Percentiles rank a stretch among this genome's conserved stretches.
phyloP scores from a whole-genome alignment of 495 filamentous ascomycete species.

The Glonium stellatum region DNA sequence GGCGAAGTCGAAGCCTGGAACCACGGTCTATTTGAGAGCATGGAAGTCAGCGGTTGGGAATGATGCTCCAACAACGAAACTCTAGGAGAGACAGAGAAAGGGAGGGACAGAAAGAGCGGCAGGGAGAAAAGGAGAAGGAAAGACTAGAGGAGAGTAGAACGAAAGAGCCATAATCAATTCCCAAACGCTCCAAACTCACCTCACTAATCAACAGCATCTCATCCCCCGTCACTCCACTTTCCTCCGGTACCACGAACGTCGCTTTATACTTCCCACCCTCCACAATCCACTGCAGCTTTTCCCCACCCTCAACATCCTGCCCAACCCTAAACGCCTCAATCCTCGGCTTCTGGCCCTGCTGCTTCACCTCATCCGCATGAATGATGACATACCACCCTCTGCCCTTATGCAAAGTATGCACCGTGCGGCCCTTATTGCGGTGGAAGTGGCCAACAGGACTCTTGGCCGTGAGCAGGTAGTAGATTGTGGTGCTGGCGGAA shows the following conservation, averaged over 20 bases:
- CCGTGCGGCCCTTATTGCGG: conserved; percentile 50
- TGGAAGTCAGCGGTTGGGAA: too few species aligned
- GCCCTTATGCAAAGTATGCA: conserved; percentile 56
- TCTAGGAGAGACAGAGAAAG: too few species aligned
- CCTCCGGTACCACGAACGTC: conserved; percentile 49
- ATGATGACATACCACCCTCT: conserved; percentile 57
- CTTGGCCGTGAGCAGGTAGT: conserved; percentile 54
- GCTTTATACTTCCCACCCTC: conserved; percentile 60
- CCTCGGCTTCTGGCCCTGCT: conserved; percentile 33
- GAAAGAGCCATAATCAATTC: background rate
- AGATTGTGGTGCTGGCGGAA: conserved; percentile 51
- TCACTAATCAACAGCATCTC: conserved; percentile 56
- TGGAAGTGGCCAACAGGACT: conserved; percentile 54
- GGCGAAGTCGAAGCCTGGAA: too few species aligned
- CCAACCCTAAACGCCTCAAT: conserved; percentile 60
- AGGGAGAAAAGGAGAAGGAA: too few species aligned
- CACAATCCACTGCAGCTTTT: conserved; percentile 62
- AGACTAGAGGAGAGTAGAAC: too few species aligned
- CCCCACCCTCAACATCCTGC: conserved; percentile 46
- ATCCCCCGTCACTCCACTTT: conserved; percentile 32
- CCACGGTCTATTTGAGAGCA: too few species aligned
- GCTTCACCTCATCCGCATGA: conserved; percentile 43
- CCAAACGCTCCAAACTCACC: conserved; percentile 30
- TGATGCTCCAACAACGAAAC: too few species aligned
- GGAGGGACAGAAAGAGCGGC: too few species aligned